Conservation (phyloP, 2,329 filamentous ascomycete genomes). For the Pleomassaria siparia region DNA sequence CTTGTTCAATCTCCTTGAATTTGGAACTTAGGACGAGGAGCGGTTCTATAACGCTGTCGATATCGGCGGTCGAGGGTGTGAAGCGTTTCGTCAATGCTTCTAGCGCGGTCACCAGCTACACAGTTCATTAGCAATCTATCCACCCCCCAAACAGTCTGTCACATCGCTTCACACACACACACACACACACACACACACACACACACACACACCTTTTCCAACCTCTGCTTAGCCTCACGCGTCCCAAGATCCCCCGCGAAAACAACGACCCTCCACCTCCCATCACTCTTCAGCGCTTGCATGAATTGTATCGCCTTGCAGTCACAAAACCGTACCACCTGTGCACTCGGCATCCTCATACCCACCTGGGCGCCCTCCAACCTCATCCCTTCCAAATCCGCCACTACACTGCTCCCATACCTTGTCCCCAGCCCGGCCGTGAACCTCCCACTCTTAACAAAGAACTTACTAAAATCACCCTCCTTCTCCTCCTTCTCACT, state of each 20-base stretch:
- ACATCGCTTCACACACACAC: not conserved
- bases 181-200: slow-evolving; percentile 44
- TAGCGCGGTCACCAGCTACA: slow-evolving; percentile 23
- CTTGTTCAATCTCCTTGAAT: slow-evolving; percentile 52
- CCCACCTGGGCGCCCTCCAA: slow-evolving; percentile 46
- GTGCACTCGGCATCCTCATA: slow-evolving; percentile 56
- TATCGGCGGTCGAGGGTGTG: slow-evolving; percentile 47
- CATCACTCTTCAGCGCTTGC: slow-evolving; percentile 54
- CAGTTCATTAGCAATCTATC: not conserved
- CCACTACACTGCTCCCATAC: slow-evolving; percentile 57
- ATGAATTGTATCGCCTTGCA: slow-evolving; percentile 58
- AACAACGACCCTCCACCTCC: slow-evolving; percentile 54
- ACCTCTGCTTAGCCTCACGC: slow-evolving; percentile 20
- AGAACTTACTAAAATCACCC: slow-evolving; percentile 58
- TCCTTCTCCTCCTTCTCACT: slow-evolving; percentile 48
- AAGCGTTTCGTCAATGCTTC: slow-evolving; percentile 42
- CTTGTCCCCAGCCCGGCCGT: slow-evolving; percentile 61
- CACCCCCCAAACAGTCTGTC: not conserved
- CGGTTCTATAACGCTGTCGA: slow-evolving; percentile 60
- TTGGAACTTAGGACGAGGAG: slow-evolving; percentile 57
- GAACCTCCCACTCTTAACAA: slow-evolving; percentile 59
- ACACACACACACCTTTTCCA: slow-evolving; percentile 44
- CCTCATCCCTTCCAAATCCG: slow-evolving; percentile 37
- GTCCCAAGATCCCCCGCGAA: slow-evolving; percentile 51
- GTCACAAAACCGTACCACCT: slow-evolving; percentile 62